Conservation (phyloP, 441 rosid genomes). For the Adansonia rubrostipa region DNA sequence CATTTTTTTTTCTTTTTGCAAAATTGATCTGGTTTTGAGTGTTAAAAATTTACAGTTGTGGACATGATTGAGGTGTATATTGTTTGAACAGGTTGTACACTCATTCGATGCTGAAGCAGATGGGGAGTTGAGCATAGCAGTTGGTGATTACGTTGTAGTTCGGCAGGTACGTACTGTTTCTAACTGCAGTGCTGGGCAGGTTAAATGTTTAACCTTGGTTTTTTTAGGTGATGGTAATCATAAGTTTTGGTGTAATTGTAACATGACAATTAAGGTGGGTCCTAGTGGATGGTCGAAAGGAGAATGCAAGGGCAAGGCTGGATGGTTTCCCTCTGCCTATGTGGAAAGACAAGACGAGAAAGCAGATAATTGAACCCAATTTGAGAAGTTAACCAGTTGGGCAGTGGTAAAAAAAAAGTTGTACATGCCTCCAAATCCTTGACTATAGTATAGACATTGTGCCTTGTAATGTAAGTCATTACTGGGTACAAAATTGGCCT, state of each 20-base stretch:
- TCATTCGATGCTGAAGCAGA: slow-evolving; percentile 89
- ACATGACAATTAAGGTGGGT: slow-evolving; percentile 56
- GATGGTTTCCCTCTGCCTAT: slow-evolving; percentile 94
- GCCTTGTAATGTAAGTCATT: neutral
- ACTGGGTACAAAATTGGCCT: neutral
- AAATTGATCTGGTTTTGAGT: neutral
- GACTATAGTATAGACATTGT: too few species aligned
- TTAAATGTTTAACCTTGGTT: neutral
- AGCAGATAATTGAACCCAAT: slow-evolving; percentile 48
- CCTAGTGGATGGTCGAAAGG: slow-evolving; percentile 97
- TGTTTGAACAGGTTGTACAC: slow-evolving; percentile 67
- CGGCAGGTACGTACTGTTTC: slow-evolving; percentile 60
- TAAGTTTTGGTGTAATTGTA: neutral
- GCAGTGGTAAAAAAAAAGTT: neutral
- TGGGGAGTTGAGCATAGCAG: slow-evolving; percentile 76
- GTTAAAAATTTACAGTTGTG: neutral
- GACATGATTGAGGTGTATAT: slow-evolving; percentile 11
- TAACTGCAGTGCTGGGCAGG: neutral
- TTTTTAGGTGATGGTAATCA: neutral
- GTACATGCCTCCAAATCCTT: neutral
- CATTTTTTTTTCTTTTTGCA: neutral
- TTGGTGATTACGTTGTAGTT: slow-evolving; percentile 81
- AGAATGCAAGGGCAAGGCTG: slow-evolving; percentile 79
- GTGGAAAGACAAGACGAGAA: slow-evolving; percentile 64
- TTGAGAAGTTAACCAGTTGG: neutral